phyloP scores from a whole-genome alignment of 2,329 filamentous ascomycete species.

The Rhexocercosporidium sp. region DNA sequence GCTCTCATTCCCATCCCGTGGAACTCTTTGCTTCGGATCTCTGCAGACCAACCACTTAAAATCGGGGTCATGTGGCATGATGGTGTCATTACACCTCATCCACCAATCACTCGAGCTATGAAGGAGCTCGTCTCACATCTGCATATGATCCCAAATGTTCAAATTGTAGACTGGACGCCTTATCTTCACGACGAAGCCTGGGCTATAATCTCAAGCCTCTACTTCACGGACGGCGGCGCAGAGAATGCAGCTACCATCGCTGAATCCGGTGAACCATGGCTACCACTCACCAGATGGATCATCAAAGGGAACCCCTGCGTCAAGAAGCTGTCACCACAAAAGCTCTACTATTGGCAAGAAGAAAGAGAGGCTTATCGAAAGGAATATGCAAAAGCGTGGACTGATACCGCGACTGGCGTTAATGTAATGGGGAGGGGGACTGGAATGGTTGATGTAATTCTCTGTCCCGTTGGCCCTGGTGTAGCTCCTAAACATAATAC shows the following conservation, averaged over 20 bases:
- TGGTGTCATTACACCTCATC: constrained; percentile 24
- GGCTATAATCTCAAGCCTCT: constrained; percentile 29
- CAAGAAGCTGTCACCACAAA: constrained; percentile 26
- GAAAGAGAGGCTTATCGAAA: constrained; percentile 46
- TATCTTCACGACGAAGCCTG: constrained; percentile 29
- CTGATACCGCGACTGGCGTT: constrained; percentile 36
- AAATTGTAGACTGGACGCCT: constrained; percentile 30
- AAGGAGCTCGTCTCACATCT: constrained; percentile 20
- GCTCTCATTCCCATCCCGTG: constrained; percentile 57
- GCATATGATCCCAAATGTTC: constrained; percentile 18
- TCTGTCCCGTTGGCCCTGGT: constrained; percentile 61
- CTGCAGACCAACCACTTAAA: constrained; percentile 40
- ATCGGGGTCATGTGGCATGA: constrained; percentile 42
- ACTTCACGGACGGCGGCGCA: constrained; percentile 31
- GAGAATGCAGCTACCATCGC: constrained; percentile 25
- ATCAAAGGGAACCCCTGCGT: constrained; percentile 32
- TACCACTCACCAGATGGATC: constrained; percentile 32
- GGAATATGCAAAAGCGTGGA: constrained; percentile 30
- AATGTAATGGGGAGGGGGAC: constrained; percentile 18
- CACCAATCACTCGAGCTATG: constrained; percentile 27
- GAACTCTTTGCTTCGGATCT: constrained; percentile 33
- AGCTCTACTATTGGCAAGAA: constrained; percentile 31
- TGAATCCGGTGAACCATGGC: constrained; percentile 24
- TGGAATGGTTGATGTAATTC: constrained; percentile 58
- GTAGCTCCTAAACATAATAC: constrained; percentile 53